phyloP scores from a whole-genome alignment of 306 rosid genomes.

The Vachellia collinsii region DNA sequence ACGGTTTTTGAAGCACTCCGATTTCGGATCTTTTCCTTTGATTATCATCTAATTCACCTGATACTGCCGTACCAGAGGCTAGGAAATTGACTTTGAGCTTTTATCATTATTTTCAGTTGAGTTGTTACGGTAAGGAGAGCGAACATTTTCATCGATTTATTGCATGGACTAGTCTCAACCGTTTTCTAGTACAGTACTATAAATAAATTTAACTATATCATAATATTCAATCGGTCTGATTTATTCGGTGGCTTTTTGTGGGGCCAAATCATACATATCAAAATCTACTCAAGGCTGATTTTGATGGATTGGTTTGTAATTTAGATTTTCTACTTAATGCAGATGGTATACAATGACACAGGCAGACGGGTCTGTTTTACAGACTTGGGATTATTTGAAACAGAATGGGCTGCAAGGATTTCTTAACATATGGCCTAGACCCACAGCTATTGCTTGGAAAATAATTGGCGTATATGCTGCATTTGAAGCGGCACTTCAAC shows the following conservation, averaged over 20 bases:
- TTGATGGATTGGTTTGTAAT: neutral
- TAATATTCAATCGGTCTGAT: neutral
- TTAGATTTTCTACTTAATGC: conserved; percentile 36
- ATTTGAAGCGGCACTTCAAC: conserved; percentile 87
- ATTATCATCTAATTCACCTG: neutral
- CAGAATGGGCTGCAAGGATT: conserved; percentile 55
- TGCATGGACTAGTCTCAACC: neutral
- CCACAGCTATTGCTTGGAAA: conserved; percentile 66
- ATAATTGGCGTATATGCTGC: conserved; percentile 66
- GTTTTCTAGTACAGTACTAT: neutral
- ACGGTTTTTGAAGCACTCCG: neutral
- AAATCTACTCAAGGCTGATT: neutral
- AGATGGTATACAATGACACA: conserved; percentile 96
- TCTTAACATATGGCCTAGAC: conserved; percentile 72
- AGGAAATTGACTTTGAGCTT: neutral
- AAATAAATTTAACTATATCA: neutral
- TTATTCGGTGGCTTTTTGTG: neutral
- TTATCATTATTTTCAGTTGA: neutral
- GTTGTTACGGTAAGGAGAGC: neutral
- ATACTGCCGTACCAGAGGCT: neutral
- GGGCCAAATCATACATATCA: neutral
- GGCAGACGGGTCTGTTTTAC: conserved; percentile 74
- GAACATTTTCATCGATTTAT: neutral
- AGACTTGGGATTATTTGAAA: conserved; percentile 53
- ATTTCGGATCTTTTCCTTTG: neutral